Evolutionary conservation across 179 eudicot genomes (phyloP).

Genomic region (Heliamphora pulchella): DNA sequence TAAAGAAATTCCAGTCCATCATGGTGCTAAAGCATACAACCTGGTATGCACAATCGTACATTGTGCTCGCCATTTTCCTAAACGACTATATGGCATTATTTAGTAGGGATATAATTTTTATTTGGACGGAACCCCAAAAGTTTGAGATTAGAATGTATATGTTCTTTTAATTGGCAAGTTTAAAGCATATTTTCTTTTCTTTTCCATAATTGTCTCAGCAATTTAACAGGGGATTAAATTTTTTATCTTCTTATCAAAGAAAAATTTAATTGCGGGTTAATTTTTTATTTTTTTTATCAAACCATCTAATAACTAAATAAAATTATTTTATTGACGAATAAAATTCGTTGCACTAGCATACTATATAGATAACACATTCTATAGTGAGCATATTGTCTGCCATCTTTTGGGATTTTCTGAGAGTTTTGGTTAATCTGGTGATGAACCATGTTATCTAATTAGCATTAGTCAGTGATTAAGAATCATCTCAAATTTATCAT

Average conservation of each 20-base stretch:
- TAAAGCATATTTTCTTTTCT: no score
- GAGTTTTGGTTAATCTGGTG: background rate
- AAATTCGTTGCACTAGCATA: background rate
- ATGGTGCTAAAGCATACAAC: no score
- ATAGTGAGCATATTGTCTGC: background rate
- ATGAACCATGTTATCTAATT: background rate
- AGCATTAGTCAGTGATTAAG: background rate
- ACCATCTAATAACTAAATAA: background rate
- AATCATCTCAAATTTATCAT: background rate
- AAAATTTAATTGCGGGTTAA: no score
- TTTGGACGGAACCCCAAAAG: background rate
- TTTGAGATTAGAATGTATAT: no score
- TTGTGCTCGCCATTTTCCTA: background rate
- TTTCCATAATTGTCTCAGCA: no score
- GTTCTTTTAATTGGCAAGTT: no score
- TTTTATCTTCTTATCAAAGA: no score
- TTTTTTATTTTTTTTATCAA: no score
- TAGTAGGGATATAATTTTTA: background rate
- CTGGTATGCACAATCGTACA: background rate
- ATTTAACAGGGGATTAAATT: no score
- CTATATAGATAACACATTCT: background rate
- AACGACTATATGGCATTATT: background rate
- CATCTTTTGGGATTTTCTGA: background rate
- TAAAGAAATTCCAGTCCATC: no score
- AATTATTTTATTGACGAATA: background rate